These are phyloP conservation scores for Pichia sp. DNA, from an alignment of 1,139 yeast genomes.

Conservation along the genomic window DNA sequence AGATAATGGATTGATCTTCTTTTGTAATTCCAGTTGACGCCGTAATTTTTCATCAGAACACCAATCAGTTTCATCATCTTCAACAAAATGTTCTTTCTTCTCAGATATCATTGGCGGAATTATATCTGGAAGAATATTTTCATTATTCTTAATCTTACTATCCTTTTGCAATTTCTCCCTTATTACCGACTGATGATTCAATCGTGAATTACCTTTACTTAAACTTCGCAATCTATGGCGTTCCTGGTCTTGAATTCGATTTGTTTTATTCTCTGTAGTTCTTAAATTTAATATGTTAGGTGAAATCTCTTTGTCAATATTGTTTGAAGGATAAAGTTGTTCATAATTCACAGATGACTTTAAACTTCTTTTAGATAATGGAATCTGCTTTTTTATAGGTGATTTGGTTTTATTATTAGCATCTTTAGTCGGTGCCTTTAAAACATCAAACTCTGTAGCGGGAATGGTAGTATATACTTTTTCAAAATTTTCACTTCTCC, in stretches of 20 bases:
- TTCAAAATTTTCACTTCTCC: no score
- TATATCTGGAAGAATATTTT: conserved; percentile 13
- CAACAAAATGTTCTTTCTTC: conserved; percentile 33
- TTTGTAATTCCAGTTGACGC: conserved; percentile 50
- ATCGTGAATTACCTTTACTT: not conserved
- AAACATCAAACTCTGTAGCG: not conserved
- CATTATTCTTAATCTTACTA: not conserved
- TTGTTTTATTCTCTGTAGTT: no score
- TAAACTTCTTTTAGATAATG: conserved; percentile 16
- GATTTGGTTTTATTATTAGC: not conserved
- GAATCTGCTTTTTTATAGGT: conserved; percentile 9
- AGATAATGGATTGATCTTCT: conserved; percentile 57
- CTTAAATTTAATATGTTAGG: conserved; percentile 1
- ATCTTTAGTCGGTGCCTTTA: not conserved
- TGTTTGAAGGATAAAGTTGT: conserved; percentile 1
- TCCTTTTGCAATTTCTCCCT: not conserved
- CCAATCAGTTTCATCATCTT: conserved; percentile 26
- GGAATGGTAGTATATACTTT: no score
- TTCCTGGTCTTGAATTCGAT: no score
- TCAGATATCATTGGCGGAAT: conserved; percentile 31
- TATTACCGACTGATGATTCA: conserved; percentile 2
- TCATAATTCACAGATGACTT: conserved; percentile 9
- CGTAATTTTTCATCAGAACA: conserved; percentile 40
- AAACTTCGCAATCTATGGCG: conserved; percentile 7
- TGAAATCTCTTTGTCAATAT: conserved; percentile 34